Base-by-base conservation (phyloP, 169 alveolate species). In the Eimeria nieschulzi region DNA sequence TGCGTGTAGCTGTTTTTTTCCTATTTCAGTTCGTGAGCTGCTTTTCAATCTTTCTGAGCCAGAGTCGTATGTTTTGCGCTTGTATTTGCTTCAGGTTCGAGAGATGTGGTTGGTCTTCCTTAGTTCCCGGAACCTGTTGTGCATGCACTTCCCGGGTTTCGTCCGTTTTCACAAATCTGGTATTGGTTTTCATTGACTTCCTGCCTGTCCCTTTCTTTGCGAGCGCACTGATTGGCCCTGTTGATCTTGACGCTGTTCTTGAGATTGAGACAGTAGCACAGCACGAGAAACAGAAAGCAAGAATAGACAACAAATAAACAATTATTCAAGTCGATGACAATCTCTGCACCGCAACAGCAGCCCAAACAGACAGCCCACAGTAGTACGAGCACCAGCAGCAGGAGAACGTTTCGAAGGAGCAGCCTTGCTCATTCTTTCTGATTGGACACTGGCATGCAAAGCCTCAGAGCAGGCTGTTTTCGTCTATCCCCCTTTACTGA, bases 381-480 rank as follows among this genome's bases (percentile, higher is more conserved):
- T 54, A 70, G 79, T 54, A 70, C 54, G 54, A 70, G 79, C 79
- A 70, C 9, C 54, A 70, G 53, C 54, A 17, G 15, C 79, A 70
- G 79, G 5, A 70, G 79, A 39, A 23, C 54, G 13, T 25, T 39
- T 53, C 23, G 54, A 39, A 70, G 55, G 21, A 70, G 79, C 79
- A 70, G 55, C n/a, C 3, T 17, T n/a, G 17, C 7, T 53, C 46
- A 23, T 7, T 25, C 12, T 39, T 8, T 7, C 55, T 25, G 79
- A 53, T 25, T 25, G 79, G 54, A 70, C 19, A 2, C 0, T 10
- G 21, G n/a, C 21, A 59, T 13, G 66, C 66, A 59, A 59, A 0
- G 0, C 13, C 66, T 2, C 21, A 10, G 66, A 10, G 5, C 13
- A 59, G 5, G n/a, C 21, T n/a, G 66, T 13, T 17, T 59, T 17